Conservation (phyloP, 768 basidiomycete genomes). For the Arthromyces matolae region DNA sequence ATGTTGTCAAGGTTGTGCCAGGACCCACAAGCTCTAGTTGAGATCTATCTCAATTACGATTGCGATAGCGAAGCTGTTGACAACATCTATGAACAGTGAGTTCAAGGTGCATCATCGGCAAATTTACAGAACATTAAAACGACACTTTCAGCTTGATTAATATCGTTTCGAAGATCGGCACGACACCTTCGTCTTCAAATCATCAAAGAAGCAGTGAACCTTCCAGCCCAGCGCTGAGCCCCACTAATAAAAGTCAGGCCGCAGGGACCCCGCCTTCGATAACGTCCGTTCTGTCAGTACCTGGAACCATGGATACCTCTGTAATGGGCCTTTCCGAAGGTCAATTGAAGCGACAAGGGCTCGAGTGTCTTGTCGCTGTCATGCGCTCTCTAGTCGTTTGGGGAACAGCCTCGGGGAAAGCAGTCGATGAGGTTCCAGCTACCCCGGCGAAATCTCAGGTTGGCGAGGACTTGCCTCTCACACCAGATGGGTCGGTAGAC, state of each 20-base stretch:
- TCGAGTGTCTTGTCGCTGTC: conserved; percentile 91
- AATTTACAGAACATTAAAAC: too few species aligned
- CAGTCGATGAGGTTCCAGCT: conserved; percentile 36
- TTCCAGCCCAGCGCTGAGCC: conserved; percentile 55
- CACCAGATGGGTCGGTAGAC: conserved; percentile 56
- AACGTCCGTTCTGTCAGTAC: conserved; percentile 58
- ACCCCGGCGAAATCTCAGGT: conserved; percentile 40
- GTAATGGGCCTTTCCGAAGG: conserved; percentile 71
- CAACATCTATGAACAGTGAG: conserved; percentile 95
- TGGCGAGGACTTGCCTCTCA: conserved; percentile 52
- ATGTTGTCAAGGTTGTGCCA: conserved; percentile 88
- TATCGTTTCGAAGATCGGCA: conserved; percentile 89
- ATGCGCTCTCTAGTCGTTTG: conserved; percentile 88
- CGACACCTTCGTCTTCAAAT: conserved; percentile 43
- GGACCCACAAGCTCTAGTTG: conserved; percentile 96
- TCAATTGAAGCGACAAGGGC: conserved; percentile 83
- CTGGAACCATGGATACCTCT: conserved; percentile 66
- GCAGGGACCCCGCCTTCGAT: conserved; percentile 49
- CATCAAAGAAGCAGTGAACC: conserved; percentile 55
- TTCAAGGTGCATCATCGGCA: conserved; percentile 7
- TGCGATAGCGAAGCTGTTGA: conserved; percentile 93
- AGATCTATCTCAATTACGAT: conserved; percentile 98
- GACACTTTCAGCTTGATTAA: conserved; percentile 65
- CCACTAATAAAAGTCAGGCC: conserved; percentile 43
- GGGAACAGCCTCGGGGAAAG: conserved; percentile 62